Conservation (phyloP, 2,329 filamentous ascomycete species). For the Colletotrichum sp. region DNA sequence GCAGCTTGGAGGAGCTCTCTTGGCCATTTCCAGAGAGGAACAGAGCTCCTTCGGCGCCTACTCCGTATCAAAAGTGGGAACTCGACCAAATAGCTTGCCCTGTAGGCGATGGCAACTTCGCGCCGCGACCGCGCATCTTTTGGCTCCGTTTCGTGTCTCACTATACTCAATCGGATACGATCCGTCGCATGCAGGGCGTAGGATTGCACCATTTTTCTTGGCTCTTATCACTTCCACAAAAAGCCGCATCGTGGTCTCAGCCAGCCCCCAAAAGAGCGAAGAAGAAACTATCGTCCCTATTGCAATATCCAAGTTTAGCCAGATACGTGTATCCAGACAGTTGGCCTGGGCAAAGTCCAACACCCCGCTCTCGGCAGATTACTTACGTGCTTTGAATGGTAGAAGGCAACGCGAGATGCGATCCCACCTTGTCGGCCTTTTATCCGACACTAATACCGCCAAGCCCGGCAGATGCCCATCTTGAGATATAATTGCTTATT, state of each 20-base stretch:
- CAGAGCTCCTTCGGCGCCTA: background rate
- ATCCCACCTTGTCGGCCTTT: constrained; percentile 5
- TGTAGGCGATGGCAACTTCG: background rate
- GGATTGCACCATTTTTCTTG: constrained; percentile 13
- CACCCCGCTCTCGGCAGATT: constrained; percentile 8
- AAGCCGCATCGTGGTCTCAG: background rate
- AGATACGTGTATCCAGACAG: background rate
- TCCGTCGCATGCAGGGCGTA: constrained; percentile 9
- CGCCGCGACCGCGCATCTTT: background rate
- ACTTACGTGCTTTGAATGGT: background rate
- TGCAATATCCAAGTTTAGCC: background rate
- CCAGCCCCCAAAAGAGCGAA: background rate
- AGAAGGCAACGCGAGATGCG: background rate
- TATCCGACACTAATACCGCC: background rate
- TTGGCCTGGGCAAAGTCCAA: background rate
- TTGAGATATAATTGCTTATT: background rate
- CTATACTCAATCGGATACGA: constrained; percentile 14
- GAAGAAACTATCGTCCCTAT: background rate
- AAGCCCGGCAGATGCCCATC: constrained; percentile 2
- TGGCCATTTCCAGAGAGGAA: background rate
- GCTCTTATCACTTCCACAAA: constrained; percentile 16
- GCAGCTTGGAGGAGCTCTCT: background rate
- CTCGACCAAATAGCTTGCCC: background rate
- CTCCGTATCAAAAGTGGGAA: constrained; percentile 20
- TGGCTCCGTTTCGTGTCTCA: background rate